phyloP scores from a whole-genome alignment of 2,329 filamentous ascomycete genomes.

The Amesomyces nigricolor region DNA sequence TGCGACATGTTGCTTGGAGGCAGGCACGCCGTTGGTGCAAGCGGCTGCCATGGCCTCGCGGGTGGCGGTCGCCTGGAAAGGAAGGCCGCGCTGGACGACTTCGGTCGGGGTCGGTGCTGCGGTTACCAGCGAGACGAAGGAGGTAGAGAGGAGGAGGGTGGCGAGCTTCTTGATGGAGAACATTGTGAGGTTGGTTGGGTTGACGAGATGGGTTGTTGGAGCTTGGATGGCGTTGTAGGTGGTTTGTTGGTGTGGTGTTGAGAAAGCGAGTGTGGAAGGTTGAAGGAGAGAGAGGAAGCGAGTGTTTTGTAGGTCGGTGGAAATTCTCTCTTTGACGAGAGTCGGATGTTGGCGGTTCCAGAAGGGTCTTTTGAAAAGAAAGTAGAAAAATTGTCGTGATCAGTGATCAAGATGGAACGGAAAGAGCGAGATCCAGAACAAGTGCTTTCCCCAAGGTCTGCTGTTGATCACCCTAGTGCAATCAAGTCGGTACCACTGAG shows the following conservation, averaged over 20 bases:
- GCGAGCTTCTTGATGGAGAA: not conserved
- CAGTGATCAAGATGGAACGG: not conserved
- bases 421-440: not conserved
- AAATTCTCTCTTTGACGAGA: not conserved
- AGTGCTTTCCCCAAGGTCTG: too few relatives aligned
- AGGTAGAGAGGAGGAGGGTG: conserved; percentile 1
- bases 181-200: conserved; percentile 6
- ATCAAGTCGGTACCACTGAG: too few relatives aligned
- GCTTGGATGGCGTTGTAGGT: not conserved
- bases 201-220: not conserved
- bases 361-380: too few relatives aligned
- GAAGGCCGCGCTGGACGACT: not conserved
- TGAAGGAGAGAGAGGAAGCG: not conserved
- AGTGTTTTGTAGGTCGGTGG: not conserved
- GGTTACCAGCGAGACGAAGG: not conserved
- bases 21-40: conserved; percentile 21
- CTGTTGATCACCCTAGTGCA: too few relatives aligned
- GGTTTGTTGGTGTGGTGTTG: too few relatives aligned
- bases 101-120: not conserved
- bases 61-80: not conserved
- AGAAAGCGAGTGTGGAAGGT: too few relatives aligned
- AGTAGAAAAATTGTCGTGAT: not conserved
- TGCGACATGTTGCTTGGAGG: conserved; percentile 10
- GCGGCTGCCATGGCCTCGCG: conserved; percentile 1
- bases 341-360: not conserved